Evolutionary conservation across 768 basidiomycete genomes (phyloP), one percentile per base, ranked within the genome.

Genomic region (Mycena filopes): DNA sequence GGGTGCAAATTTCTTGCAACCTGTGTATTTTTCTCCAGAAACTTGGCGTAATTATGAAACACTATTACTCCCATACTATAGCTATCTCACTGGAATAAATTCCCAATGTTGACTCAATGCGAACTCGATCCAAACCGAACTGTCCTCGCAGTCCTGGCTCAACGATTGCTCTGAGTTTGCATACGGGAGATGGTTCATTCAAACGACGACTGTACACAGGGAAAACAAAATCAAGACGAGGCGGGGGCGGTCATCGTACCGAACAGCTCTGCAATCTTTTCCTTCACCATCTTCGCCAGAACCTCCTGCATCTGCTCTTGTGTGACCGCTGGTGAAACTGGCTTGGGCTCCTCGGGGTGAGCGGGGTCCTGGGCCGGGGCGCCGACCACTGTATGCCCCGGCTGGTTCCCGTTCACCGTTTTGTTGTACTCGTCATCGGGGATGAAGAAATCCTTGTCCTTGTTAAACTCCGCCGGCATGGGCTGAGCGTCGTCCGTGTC

Each of bases 381-480:
- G 1, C 33, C 41, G 25, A 51, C 25, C 0, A 23, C 49, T 1
- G 41, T 49, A n/a, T n/a, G n/a, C n/a, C n/a, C 60, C 11, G 45
- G n/a, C n/a, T n/a, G 8, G 25, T 13, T 23, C 65, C 65, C n/a
- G 20, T 38, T 49, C 2, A 60, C 20, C 10, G 54, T 31, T 0
- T 50, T 60, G 21, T 60, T 31, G 33, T 60, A 62, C 10, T 62
- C 66, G 15, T 62, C 66, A 38, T 67, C 66, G 12, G 60, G 60
- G 28, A 67, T 48, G 57, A n/a, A 67, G 63, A 33, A 63, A 67
- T 11, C 31, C 38, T 4, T 16, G 23, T 4, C 56, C 60, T 5
- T n/a, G n/a, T n/a, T n/a, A n/a, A 62, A 55, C 59, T 55, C 25
- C 4, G 31, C 53, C 63, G 71, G 72, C 75, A 58, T 73, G 63